These are phyloP conservation scores for Psophocarpus tetragonolobus DNA, from an alignment of 306 rosid species.

Conservation along the genomic window DNA sequence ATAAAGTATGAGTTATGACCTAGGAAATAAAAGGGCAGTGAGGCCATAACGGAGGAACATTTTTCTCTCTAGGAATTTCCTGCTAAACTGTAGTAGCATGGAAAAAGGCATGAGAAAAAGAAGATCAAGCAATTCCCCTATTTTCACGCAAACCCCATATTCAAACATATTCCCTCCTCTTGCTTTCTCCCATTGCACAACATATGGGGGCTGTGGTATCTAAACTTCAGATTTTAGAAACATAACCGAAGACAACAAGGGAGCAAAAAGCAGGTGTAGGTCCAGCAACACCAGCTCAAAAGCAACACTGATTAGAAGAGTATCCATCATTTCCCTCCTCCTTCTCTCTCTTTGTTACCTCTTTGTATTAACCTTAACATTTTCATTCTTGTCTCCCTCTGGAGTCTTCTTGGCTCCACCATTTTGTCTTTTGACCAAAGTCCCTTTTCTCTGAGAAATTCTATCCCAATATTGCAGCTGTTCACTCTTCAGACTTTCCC, in stretches of 20 bases:
- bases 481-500: conserved; percentile 29
- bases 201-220: conserved; percentile 24
- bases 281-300: conserved; percentile 56
- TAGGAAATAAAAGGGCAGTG: conserved; percentile 19
- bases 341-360: conserved; percentile 39
- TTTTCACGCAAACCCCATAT: conserved; percentile 41
- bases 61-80: conserved; percentile 22
- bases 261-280: conserved; percentile 43
- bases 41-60: conserved; percentile 29
- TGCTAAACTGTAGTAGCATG: background rate
- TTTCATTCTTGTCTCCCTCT: conserved; percentile 41
- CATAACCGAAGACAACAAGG: conserved; percentile 44
- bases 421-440: conserved; percentile 56
- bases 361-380: conserved; percentile 37
- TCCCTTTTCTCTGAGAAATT: conserved; percentile 24
- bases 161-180: conserved; percentile 45
- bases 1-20: conserved; percentile 18
- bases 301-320: conserved; percentile 57
- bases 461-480: background rate
- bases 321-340: conserved; percentile 41
- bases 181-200: conserved; percentile 20
- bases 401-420: conserved; percentile 50
- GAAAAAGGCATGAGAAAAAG: conserved; percentile 8
- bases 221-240: conserved; percentile 35
- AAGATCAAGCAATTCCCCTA: conserved; percentile 14